Evolutionary conservation across 129 eudicot genomes (phyloP), one percentile per base, ranked within the genome.

Genomic region (Flaveria brownii): DNA sequence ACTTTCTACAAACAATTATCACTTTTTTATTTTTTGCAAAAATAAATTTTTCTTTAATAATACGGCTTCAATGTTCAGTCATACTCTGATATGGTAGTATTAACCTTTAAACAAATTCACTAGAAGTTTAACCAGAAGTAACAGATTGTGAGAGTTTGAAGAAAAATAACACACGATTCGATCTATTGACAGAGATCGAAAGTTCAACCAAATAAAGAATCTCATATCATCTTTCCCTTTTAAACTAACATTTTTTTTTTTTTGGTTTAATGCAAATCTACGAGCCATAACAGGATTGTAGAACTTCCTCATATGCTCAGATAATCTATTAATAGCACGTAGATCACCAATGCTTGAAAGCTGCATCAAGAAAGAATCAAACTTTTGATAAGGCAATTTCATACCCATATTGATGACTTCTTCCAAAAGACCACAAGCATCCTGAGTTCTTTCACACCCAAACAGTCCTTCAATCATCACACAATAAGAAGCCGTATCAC

Each of bases 251-350:
- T 96, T 91, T 81, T 83, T 91, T 42, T 96, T 80, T 83, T 91
- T 88, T 81, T 88, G 93, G 68, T 60, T 84, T 43, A 91, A 68
- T 12, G 96, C 87, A 78, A 84, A 91, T 74, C 91, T 96, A 41
- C 97, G 90, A 2, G 96, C 97, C 98, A 94, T 88, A 30, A 86
- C 90, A 79, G 98, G 98, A 79, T 91, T 91, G 82, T 91, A 91
- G 77, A 88, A 91, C 75, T 72, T 91, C 73, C 96, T 88, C 98
- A 94, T 94, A 43, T 94, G 97, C 66, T 88, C 91, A 10, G 98
- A 94, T 30, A 94, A 74, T 66, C 83, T 78, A 61, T 89, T 89
- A 73, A 94, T 94, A 8, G 83, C 84, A 47, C 72, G 86, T 51
- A 94, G 88, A 84, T 94, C 87, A 52, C 98, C 97, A 56, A 83